Evolutionary conservation across 257 asterid species (phyloP).

Genomic region (Ehretia macrophylla): DNA sequence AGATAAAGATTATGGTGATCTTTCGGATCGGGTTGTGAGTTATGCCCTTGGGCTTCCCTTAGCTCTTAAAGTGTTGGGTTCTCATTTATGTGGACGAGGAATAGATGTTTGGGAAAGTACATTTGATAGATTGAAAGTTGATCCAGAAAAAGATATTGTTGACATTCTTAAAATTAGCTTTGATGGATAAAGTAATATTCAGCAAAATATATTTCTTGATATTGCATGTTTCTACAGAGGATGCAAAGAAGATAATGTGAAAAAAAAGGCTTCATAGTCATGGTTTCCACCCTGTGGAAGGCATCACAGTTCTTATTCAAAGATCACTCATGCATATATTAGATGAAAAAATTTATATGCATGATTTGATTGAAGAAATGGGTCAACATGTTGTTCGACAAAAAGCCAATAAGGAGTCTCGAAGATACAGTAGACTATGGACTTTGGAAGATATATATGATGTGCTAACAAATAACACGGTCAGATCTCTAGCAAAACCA

Average conservation of each 20-base stretch:
- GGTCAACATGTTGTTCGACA: slow-evolving; percentile 9
- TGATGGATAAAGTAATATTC: slow-evolving; percentile 1
- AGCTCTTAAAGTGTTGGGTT: slow-evolving; percentile 19
- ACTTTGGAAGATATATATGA: slow-evolving; percentile 5
- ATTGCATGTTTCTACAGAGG: slow-evolving; percentile 1
- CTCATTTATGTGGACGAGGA: slow-evolving; percentile 6
- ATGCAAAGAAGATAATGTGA: too few relatives aligned
- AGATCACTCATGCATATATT: slow-evolving; percentile 9
- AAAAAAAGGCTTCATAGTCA: too few relatives aligned
- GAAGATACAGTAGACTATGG: slow-evolving; percentile 14
- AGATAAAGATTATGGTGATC: background rate
- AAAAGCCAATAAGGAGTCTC: background rate
- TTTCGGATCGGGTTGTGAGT: background rate
- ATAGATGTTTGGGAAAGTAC: background rate
- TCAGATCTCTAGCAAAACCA: background rate
- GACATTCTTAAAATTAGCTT: slow-evolving; percentile 13
- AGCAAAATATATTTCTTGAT: slow-evolving; percentile 2
- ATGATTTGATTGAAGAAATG: slow-evolving; percentile 16
- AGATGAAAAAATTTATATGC: slow-evolving; percentile 13
- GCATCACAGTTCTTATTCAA: background rate
- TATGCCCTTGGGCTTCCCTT: slow-evolving; percentile 9
- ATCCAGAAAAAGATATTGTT: slow-evolving; percentile 9
- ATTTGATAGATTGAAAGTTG: slow-evolving; percentile 3
- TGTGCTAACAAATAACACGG: slow-evolving; percentile 11
- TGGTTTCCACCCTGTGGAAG: too few relatives aligned